Base-by-base conservation (phyloP, 2,329 filamentous ascomycete species). In the Monosporascus sp. region DNA sequence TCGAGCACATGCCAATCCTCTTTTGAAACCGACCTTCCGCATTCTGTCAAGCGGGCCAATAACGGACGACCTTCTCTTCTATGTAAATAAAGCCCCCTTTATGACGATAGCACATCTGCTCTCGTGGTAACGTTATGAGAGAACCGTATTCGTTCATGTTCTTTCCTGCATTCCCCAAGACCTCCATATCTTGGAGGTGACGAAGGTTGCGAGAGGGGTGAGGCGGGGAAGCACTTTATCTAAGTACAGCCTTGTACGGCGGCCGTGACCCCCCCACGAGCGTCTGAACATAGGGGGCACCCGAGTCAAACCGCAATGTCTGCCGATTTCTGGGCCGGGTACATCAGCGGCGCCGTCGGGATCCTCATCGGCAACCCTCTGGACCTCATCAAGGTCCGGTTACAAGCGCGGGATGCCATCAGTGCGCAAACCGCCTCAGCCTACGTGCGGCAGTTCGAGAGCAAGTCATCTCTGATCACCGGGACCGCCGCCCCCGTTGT, bases 261-360 rank as follows among this genome's bases (percentile, higher is more conserved):
- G 31, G 11, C 5, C 11, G 31, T 35, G 31, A 14, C 31, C 11
- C 14, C 31, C 31, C 11, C 31, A n/a, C 11, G 31, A 35, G 11
- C 2, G 1, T 14, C 22, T 20, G 40, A 15, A 24, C 17, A 18
- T 20, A 20, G n/a, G 18, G n/a, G 22, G 5, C 14, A 9, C 18
- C 26, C 11, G 48, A 24, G 22, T 17, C 14, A 28, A 40, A 18
- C 35, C 35, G 51, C 24, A 51, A 93, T 94, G 89, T 89, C 89
- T 49, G 84, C 90, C 61, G 92, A 96, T 68, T 97, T 97, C 71
- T 96, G 89, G 89, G 89, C 92, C 54, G 91, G 92, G 65, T 97
- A 96, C 71, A 74, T 94, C 56, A 93, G 88, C 66, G 93, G 93
- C 51, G 91, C 88, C 53, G 78, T 87, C 48, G 89, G 91, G 46